Conservation (phyloP, 331 rosid genomes). For the Dryas integrifolia region DNA sequence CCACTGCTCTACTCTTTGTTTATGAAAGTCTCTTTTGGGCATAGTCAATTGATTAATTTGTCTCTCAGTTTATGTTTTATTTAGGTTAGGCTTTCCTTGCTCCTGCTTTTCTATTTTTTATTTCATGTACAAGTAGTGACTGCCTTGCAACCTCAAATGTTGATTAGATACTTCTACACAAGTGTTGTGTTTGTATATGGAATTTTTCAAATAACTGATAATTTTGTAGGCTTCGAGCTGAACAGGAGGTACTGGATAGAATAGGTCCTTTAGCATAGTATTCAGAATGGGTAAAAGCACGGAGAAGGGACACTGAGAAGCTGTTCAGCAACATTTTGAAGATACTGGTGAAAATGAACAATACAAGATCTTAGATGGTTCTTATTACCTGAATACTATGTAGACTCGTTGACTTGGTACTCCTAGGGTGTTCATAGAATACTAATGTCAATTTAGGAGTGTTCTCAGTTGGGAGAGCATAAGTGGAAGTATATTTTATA, state of each 20-base stretch:
- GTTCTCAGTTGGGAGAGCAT: too few relatives aligned
- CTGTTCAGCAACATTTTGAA: constrained; percentile 83
- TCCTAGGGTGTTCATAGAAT: too few relatives aligned
- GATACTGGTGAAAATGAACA: constrained; percentile 90
- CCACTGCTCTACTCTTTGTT: not conserved
- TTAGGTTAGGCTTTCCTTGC: not conserved
- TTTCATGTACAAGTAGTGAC: not conserved
- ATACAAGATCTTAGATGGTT: too few relatives aligned
- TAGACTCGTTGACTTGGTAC: constrained; percentile 11
- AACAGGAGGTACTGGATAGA: constrained; percentile 61
- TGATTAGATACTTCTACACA: constrained; percentile 6
- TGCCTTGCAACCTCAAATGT: constrained; percentile 24
- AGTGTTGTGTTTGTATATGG: constrained; percentile 10
- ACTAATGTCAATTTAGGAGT: too few relatives aligned
- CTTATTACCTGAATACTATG: too few relatives aligned
- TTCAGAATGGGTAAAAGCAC: constrained; percentile 92
- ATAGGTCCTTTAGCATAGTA: constrained; percentile 74
- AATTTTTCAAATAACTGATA: constrained; percentile 10
- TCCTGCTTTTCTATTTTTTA: constrained; percentile 13
- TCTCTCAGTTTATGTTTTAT: constrained; percentile 1
- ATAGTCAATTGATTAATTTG: not conserved
- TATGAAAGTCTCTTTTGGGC: constrained; percentile 8
- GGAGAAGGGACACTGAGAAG: constrained; percentile 83
- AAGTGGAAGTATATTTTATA: too few relatives aligned
- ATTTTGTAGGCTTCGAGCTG: constrained; percentile 78